Evolutionary conservation across 345 rosid genomes (phyloP).

Genomic region (Noccaea caerulescens): DNA sequence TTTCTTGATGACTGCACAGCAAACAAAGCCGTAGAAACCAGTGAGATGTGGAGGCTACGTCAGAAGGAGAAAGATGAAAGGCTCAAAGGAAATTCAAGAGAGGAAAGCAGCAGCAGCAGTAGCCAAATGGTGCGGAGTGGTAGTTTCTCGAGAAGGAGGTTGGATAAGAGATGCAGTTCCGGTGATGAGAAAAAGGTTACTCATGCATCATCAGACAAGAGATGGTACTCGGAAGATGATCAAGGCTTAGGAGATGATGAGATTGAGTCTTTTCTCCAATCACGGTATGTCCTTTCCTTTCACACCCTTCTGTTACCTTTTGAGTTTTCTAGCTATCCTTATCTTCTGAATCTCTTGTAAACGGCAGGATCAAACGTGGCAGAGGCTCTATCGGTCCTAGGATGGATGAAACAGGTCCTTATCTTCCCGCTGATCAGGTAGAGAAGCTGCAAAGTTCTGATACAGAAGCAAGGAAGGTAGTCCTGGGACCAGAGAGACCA

Average conservation of each 20-base stretch:
- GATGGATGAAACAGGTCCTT: conserved; percentile 96
- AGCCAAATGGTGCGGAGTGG: conserved; percentile 36
- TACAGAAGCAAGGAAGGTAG: conserved; percentile 38
- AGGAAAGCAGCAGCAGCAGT: conserved; percentile 41
- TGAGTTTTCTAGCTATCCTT: conserved; percentile 2
- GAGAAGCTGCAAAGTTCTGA: conserved; percentile 35
- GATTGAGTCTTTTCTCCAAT: conserved; percentile 71
- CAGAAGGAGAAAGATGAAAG: conserved; percentile 69
- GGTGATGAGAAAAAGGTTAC: conserved; percentile 37
- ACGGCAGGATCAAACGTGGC: conserved; percentile 75
- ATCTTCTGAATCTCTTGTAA: conserved; percentile 4
- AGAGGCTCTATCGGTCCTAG: conserved; percentile 89
- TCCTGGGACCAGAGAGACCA: conserved; percentile 67
- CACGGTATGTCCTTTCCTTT: conserved; percentile 55
- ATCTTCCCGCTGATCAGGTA: conserved; percentile 50
- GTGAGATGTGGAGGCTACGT: conserved; percentile 82
- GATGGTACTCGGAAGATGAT: conserved; percentile 46
- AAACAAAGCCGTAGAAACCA: conserved; percentile 79
- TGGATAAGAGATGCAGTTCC: conserved; percentile 38
- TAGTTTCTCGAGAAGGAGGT: conserved; percentile 39
- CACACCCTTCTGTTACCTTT: not conserved
- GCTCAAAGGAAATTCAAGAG: conserved; percentile 51
- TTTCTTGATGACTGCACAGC: conserved; percentile 50
- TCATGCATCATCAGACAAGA: conserved; percentile 48
- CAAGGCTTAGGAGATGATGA: conserved; percentile 76